Evolutionary conservation across 257 asterid genomes (phyloP).

Genomic region (Solanum peruvianum): DNA sequence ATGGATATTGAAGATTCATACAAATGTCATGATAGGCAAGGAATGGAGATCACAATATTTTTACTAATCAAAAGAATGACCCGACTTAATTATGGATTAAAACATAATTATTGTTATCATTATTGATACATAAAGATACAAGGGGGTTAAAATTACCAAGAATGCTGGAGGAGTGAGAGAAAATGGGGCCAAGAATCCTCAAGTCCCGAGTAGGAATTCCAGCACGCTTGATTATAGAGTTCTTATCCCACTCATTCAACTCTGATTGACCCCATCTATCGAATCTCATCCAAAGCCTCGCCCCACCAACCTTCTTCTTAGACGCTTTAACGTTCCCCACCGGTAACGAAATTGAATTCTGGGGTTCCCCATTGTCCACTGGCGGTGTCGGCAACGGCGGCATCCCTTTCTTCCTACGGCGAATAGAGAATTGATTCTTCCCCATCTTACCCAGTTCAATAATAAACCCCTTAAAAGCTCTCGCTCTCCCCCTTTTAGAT

Average conservation of each 20-base stretch:
- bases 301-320: conserved; percentile 69
- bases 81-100: neutral
- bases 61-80: neutral
- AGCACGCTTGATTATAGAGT: conserved; percentile 61
- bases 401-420: conserved; percentile 49
- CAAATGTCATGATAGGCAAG: neutral
- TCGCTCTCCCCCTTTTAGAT: neutral
- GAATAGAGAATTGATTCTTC: conserved; percentile 38
- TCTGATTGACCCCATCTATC: conserved; percentile 86
- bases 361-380: conserved; percentile 3
- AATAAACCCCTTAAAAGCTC: neutral
- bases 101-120: neutral
- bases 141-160: conserved; percentile 36
- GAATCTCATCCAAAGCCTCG: conserved; percentile 93
- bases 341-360: neutral
- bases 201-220: conserved; percentile 86
- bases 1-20: neutral
- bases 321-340: conserved; percentile 17
- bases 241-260: conserved; percentile 84
- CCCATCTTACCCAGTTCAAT: conserved; percentile 4
- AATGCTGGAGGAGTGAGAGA: conserved; percentile 88
- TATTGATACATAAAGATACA: neutral
- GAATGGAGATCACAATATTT: neutral
- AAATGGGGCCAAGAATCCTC: conserved; percentile 93
- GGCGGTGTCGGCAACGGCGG: conserved; percentile 21